A percentile compares a stretch with the other conserved stretches of the same genome.
These are phyloP conservation scores for Aspergillus japonicus DNA, from an alignment of 2,329 filamentous ascomycete genomes.

Conservation along the genomic window DNA sequence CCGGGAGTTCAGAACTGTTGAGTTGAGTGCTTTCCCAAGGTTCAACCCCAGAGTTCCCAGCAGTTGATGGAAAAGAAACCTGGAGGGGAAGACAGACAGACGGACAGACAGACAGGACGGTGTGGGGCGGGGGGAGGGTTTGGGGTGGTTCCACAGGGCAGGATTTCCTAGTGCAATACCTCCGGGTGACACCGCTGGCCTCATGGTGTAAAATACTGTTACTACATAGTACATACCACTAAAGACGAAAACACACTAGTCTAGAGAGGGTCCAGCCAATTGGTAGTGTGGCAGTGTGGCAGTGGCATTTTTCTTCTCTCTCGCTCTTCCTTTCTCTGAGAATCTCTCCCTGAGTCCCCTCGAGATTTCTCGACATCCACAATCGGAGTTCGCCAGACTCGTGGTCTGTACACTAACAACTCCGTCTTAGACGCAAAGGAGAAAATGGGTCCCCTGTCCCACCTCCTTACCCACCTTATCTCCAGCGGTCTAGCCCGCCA, in stretches of 20 bases:
- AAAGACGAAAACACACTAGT: too few relatives aligned
- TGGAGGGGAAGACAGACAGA: too few relatives aligned
- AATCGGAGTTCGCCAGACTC: neutral
- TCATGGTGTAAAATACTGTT: neutral
- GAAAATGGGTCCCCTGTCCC: too few relatives aligned
- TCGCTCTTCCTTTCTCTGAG: neutral
- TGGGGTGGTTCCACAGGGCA: too few relatives aligned
- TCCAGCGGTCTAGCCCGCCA: neutral
- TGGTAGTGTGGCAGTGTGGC: too few relatives aligned
- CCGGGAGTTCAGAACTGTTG: too few relatives aligned
- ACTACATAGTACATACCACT: too few relatives aligned
- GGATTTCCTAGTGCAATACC: neutral
- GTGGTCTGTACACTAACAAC: neutral
- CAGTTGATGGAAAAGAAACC: too few relatives aligned
- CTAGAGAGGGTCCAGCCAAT: too few relatives aligned
- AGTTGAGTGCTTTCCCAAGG: neutral
- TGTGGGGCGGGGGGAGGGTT: neutral
- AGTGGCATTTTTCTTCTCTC: neutral
- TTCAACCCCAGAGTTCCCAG: too few relatives aligned
- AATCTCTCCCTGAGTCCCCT: neutral
- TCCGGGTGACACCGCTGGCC: neutral
- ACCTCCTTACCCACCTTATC: neutral
- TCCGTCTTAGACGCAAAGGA: too few relatives aligned
- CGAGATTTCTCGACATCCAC: neutral
- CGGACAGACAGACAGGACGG: too few relatives aligned